These are phyloP conservation scores for Aspergillaceae sp. DNA, from an alignment of 2,329 filamentous ascomycete genomes.

Conservation along the genomic window DNA sequence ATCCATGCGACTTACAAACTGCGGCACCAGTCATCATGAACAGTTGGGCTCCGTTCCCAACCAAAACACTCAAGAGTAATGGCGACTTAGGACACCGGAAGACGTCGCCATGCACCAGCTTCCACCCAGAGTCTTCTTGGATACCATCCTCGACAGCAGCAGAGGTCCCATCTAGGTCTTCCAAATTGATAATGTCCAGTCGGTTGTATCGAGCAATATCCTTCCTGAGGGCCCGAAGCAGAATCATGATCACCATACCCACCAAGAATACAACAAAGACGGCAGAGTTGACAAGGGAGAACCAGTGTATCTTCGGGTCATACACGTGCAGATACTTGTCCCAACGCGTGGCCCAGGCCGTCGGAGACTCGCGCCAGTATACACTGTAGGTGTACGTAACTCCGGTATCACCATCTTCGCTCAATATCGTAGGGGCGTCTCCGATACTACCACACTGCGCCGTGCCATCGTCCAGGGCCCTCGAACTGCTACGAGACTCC, in stretches of 20 bases:
- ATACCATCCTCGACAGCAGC: constrained; percentile 76
- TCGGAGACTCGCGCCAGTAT: constrained; percentile 73
- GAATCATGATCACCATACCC: constrained; percentile 84
- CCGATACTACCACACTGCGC: constrained; percentile 55
- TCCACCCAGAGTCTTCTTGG: constrained; percentile 97
- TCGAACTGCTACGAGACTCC: constrained; percentile 56
- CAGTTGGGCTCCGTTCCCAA: constrained; percentile 89
- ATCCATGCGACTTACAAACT: constrained; percentile 48
- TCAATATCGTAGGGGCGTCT: constrained; percentile 53
- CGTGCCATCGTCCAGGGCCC: constrained; percentile 41
- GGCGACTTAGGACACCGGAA: constrained; percentile 81
- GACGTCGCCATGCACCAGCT: constrained; percentile 93
- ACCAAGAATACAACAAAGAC: constrained; percentile 89
- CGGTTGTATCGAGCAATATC: constrained; percentile 97
- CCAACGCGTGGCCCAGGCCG: constrained; percentile 94
- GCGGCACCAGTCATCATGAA: constrained; percentile 97
- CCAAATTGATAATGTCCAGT: constrained; percentile 79
- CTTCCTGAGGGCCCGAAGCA: constrained; percentile 79
- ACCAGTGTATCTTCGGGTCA: constrained; percentile 98
- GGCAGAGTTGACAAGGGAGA: constrained; percentile 91
- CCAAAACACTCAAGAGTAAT: constrained; percentile 73
- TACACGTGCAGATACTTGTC: constrained; percentile 98
- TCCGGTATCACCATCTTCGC: constrained; percentile 52
- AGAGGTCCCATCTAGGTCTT: constrained; percentile 74
- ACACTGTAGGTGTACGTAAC: constrained; percentile 90